A percentile compares a stretch with the other conserved stretches of the same genome.
Conservation (phyloP, 352 stramenopile genomes). For the Stramenopiles sp. region DNA sequence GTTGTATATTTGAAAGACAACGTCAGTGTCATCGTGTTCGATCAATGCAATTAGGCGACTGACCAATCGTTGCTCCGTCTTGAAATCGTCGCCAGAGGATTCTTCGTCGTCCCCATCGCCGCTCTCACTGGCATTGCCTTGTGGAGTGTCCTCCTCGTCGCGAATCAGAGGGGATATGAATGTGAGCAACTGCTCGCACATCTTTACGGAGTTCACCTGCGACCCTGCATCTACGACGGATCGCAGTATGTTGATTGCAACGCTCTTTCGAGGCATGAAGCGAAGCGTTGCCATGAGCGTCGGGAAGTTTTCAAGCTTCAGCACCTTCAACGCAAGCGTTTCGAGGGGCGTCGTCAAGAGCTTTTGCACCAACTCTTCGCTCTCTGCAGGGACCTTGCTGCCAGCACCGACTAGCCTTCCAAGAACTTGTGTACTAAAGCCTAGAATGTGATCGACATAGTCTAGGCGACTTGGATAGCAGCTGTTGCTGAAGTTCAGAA, state of each 20-base stretch:
- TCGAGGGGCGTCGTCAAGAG: neutral
- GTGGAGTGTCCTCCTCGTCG: conserved; percentile 37
- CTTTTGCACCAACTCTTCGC: neutral
- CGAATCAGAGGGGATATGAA: conserved; percentile 70
- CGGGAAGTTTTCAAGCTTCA: neutral
- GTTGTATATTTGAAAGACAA: conserved; percentile 43
- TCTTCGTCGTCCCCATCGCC: conserved; percentile 26
- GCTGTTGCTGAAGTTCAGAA: conserved; percentile 48
- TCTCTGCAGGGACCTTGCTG: neutral
- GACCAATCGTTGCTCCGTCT: conserved; percentile 57
- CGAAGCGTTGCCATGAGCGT: neutral
- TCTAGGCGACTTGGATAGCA: conserved; percentile 46
- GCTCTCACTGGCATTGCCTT: neutral
- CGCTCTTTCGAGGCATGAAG: neutral
- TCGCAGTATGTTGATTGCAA: neutral
- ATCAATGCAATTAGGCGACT: conserved; percentile 81
- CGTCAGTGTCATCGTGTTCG: conserved; percentile 40
- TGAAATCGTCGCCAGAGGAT: neutral
- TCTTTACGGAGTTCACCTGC: neutral
- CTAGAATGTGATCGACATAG: conserved; percentile 43
- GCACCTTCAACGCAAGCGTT: neutral
- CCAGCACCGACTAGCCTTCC: conserved; percentile 19
- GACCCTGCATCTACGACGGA: neutral
- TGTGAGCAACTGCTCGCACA: conserved; percentile 33
- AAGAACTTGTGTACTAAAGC: conserved; percentile 31